These are phyloP conservation scores for Dryadomyces quercus-mongolicae DNA, from an alignment of 2,329 filamentous ascomycete genomes.

Conservation along the genomic window DNA sequence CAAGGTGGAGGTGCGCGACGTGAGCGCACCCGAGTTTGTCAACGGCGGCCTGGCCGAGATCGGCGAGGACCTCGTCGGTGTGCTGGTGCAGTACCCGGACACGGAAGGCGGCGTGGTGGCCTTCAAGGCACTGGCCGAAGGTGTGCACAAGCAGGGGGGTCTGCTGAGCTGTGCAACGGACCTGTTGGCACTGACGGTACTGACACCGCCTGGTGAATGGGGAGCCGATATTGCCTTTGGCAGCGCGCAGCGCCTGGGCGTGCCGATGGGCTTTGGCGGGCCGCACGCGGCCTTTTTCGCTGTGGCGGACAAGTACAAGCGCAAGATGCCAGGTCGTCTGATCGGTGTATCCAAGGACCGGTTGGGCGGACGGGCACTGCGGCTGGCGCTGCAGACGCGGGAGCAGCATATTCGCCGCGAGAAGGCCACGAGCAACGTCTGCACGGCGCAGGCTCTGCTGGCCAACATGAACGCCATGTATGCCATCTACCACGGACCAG, in stretches of 20 bases:
- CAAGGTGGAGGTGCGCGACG: conserved; percentile 59
- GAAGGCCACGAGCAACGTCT: conserved; percentile 96
- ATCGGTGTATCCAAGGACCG: conserved; percentile 89
- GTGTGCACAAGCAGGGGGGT: conserved; percentile 64
- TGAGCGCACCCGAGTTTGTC: conserved; percentile 49
- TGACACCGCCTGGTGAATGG: conserved; percentile 86
- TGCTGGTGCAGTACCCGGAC: conserved; percentile 90
- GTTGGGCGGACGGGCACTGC: conserved; percentile 66
- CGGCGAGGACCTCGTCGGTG: conserved; percentile 74
- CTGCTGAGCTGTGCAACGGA: conserved; percentile 85
- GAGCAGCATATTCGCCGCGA: conserved; percentile 95
- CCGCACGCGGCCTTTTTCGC: conserved; percentile 97
- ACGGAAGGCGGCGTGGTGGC: conserved; percentile 71
- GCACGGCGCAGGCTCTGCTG: conserved; percentile 84
- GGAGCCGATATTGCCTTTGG: conserved; percentile 93
- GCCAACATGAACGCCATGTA: conserved; percentile 97
- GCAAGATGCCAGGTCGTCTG: conserved; percentile 83
- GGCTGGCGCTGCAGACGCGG: conserved; percentile 78
- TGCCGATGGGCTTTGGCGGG: conserved; percentile 83
- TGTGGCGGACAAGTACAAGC: conserved; percentile 80
- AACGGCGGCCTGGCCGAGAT: conserved; percentile 55
- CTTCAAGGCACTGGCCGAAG: conserved; percentile 60
- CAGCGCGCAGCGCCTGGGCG: conserved; percentile 81
- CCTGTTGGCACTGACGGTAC: conserved; percentile 70
- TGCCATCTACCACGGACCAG: conserved; percentile 83